Percentiles rank a stretch among this genome's conserved stretches.
Conservation (phyloP, 1,139 yeast species). For the Meyerozyma guilliermondii region DNA sequence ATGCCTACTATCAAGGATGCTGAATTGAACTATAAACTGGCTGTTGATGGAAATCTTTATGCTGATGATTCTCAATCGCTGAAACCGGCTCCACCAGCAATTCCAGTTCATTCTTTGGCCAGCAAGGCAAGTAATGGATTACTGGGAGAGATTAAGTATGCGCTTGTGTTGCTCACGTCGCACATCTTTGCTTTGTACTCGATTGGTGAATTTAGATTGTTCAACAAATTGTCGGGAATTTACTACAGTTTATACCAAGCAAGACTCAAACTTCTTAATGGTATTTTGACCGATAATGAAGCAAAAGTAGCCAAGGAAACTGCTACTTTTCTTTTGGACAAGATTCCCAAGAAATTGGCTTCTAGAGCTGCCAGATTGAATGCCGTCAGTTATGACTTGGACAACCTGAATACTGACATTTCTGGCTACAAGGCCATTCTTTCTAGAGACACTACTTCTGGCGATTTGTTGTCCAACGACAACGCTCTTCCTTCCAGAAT, state of each 20-base stretch:
- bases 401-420: slow-evolving; percentile 49
- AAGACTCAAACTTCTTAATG: slow-evolving; percentile 52
- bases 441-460: slow-evolving; percentile 58
- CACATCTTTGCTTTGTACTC: slow-evolving; percentile 70
- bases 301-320: slow-evolving; percentile 49
- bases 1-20: slow-evolving; percentile 45
- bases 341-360: slow-evolving; percentile 63
- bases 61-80: slow-evolving; percentile 1
- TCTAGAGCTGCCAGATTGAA: slow-evolving; percentile 41
- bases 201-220: slow-evolving; percentile 60
- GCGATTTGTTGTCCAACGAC: slow-evolving; percentile 51
- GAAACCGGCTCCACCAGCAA: slow-evolving; percentile 12
- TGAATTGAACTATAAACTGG: slow-evolving; percentile 31
- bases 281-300: slow-evolving; percentile 59
- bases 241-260: slow-evolving; percentile 61
- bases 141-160: slow-evolving; percentile 52
- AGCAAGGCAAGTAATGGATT: slow-evolving; percentile 34
- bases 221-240: slow-evolving; percentile 47
- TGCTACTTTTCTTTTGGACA: slow-evolving; percentile 56
- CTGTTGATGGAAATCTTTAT: slow-evolving; percentile 19
- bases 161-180: slow-evolving; percentile 52
- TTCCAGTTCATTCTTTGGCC: slow-evolving; percentile 42
- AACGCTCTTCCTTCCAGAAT: slow-evolving; percentile 48
- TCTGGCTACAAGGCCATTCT: slow-evolving; percentile 73
- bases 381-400: slow-evolving; percentile 35